Evolutionary conservation across 2,329 filamentous ascomycete genomes (phyloP).

Genomic region (Colletotrichum tamarilloi): DNA sequence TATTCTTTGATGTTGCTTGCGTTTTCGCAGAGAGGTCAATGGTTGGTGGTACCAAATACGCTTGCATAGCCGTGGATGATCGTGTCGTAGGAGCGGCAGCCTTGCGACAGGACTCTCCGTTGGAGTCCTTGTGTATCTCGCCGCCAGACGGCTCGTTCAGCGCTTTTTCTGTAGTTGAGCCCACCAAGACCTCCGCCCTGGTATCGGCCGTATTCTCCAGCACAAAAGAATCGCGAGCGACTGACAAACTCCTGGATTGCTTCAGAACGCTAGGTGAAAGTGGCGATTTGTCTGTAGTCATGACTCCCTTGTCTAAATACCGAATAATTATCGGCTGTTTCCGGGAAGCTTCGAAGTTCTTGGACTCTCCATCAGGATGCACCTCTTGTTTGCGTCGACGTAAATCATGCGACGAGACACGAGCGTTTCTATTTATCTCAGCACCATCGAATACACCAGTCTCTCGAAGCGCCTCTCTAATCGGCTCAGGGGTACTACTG

Average conservation of each 20-base stretch:
- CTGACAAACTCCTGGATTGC: background rate
- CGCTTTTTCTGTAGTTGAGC: background rate
- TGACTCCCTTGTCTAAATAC: slow-evolving; percentile 38
- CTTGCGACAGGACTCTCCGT: background rate
- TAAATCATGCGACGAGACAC: background rate
- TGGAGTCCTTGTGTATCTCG: background rate
- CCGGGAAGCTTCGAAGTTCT: background rate
- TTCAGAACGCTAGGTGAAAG: background rate
- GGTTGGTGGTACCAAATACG: background rate
- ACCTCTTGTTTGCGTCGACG: background rate
- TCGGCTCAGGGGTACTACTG: slow-evolving; percentile 20
- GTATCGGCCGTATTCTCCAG: background rate
- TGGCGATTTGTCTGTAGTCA: slow-evolving; percentile 3
- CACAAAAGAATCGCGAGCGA: background rate
- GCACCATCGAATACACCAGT: slow-evolving; percentile 24
- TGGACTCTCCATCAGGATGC: too few relatives aligned
- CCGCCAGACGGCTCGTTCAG: background rate
- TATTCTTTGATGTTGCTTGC: background rate
- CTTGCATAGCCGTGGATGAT: background rate
- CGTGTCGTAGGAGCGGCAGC: background rate
- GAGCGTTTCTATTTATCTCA: background rate
- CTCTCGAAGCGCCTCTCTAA: slow-evolving; percentile 15
- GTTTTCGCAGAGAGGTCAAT: background rate
- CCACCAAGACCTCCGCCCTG: too few relatives aligned
- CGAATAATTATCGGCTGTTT: slow-evolving; percentile 23